These are phyloP conservation scores for Aspergillus hancockii DNA, from an alignment of 495 filamentous ascomycete species.

Conservation along the genomic window DNA sequence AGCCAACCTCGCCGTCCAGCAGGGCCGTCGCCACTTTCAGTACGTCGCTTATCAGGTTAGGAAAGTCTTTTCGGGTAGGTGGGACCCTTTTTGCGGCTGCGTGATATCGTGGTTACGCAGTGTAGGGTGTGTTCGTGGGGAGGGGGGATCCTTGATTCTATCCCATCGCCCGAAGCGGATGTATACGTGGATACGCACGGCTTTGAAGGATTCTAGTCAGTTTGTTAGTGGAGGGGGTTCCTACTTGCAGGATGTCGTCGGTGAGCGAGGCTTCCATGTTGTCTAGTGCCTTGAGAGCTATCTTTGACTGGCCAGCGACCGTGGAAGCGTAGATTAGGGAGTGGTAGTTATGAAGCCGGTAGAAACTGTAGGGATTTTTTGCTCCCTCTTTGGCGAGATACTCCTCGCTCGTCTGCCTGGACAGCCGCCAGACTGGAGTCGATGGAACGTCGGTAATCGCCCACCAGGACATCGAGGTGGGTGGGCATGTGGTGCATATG, in stretches of 20 bases:
- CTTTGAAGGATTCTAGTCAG: constrained; percentile 63
- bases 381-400: constrained; percentile 48
- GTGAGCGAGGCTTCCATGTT: constrained; percentile 53
- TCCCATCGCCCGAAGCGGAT: constrained; percentile 65
- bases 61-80: constrained; percentile 40
- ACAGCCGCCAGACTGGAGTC: constrained; percentile 57
- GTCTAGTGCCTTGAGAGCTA: constrained; percentile 51
- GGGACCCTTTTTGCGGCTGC: not conserved
- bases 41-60: constrained; percentile 38
- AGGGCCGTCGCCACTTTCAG: constrained; percentile 58
- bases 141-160: constrained; percentile 49
- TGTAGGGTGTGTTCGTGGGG: constrained; percentile 53
- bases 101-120: constrained; percentile 48
- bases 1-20: constrained; percentile 68
- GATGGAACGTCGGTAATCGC: constrained; percentile 60
- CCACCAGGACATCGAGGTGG: constrained; percentile 63
- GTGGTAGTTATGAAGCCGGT: constrained; percentile 62
- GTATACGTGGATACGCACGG: constrained; percentile 59
- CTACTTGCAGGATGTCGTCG: constrained; percentile 54
- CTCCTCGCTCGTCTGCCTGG: constrained; percentile 54
- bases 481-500: constrained; percentile 69
- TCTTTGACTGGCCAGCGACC: constrained; percentile 56
- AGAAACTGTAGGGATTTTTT: constrained; percentile 62
- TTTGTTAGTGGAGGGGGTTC: constrained; percentile 66
- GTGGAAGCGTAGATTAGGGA: constrained; percentile 65